Conservation (phyloP, 106 monocot genomes). For the Platanthera guangdongensis region DNA sequence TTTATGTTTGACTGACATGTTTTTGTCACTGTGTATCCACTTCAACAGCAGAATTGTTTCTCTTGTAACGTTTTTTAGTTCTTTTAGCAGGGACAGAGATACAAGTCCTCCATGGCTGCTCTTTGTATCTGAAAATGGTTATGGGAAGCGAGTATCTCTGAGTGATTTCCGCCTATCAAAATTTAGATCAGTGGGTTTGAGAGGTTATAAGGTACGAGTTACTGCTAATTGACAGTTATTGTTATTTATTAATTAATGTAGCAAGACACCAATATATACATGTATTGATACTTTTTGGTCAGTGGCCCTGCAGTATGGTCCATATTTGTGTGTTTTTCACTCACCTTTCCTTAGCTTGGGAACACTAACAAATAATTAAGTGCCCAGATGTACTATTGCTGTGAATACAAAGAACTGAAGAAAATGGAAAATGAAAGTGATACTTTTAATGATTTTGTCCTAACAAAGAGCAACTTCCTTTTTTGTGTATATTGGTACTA, state of each 20-base stretch:
- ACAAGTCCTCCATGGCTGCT: slow-evolving; percentile 84
- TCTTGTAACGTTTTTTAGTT: not conserved
- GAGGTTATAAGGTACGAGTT: slow-evolving; percentile 75
- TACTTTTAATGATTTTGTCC: not conserved
- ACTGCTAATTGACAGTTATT: not conserved
- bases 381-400: not conserved
- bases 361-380: not conserved
- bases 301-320: not conserved
- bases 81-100: slow-evolving; percentile 47
- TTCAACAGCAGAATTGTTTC: not conserved
- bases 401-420: not conserved
- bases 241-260: not conserved
- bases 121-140: slow-evolving; percentile 84
- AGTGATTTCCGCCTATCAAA: slow-evolving; percentile 61
- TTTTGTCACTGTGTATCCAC: not conserved
- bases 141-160: slow-evolving; percentile 83
- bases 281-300: not conserved
- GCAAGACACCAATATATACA: not conserved
- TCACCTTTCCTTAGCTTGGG: not conserved
- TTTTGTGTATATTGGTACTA: too few species aligned
- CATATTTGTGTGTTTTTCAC: not conserved
- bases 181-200: slow-evolving; percentile 74
- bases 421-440: not conserved
- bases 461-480: too few species aligned
- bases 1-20: not conserved